These are phyloP conservation scores for Nothomitra cinnamomea DNA, from an alignment of 2,329 filamentous ascomycete genomes.

Conservation along the genomic window DNA sequence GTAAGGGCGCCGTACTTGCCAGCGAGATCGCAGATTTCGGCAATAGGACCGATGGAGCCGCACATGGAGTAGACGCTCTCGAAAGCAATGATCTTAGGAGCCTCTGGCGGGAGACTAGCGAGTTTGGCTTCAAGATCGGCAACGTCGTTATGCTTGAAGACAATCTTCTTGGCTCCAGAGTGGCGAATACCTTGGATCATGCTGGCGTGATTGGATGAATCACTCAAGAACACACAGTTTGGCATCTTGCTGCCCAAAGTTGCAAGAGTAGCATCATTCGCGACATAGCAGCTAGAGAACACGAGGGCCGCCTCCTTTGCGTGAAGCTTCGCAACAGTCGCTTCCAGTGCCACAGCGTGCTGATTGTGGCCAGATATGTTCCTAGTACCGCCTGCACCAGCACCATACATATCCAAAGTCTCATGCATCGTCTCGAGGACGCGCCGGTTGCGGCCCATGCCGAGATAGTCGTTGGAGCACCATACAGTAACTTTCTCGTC, in stretches of 20 bases:
- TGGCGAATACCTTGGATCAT: slow-evolving; percentile 99
- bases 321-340: slow-evolving; percentile 69
- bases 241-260: slow-evolving; percentile 95
- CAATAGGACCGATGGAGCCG: slow-evolving; percentile 88
- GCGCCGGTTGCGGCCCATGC: slow-evolving; percentile 82
- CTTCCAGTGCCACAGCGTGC: slow-evolving; percentile 76
- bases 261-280: slow-evolving; percentile 90
- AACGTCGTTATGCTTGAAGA: slow-evolving; percentile 98
- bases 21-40: slow-evolving; percentile 86
- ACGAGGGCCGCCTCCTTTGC: slow-evolving; percentile 84
- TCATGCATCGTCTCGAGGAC: slow-evolving; percentile 88
- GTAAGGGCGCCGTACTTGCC: slow-evolving; percentile 97
- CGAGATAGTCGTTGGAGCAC: slow-evolving; percentile 98
- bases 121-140: slow-evolving; percentile 83
- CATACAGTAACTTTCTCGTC: slow-evolving; percentile 88
- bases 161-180: slow-evolving; percentile 90
- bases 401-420: slow-evolving; percentile 85
- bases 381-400: slow-evolving; percentile 84
- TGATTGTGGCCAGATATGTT: slow-evolving; percentile 98
- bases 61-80: slow-evolving; percentile 99
- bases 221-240: slow-evolving; percentile 92
- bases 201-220: slow-evolving; percentile 92
- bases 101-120: slow-evolving; percentile 64
- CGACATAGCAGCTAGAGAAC: slow-evolving; percentile 95
- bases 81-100: slow-evolving; percentile 96